phyloP scores from a whole-genome alignment of 169 alveolate species.

The Plasmodium cynomolgi region DNA sequence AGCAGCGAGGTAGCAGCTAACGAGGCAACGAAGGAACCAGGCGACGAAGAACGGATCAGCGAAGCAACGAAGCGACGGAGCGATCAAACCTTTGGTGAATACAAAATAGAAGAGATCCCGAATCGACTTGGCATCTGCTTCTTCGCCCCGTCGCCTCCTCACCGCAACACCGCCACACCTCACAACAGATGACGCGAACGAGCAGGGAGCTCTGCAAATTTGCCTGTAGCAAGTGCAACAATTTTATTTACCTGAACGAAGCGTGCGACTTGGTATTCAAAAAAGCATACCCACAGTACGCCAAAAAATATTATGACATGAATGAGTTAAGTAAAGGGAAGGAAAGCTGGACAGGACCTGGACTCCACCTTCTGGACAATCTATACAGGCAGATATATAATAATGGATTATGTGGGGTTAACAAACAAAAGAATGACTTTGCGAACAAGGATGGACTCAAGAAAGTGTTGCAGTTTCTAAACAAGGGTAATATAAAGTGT shows the following conservation, averaged over 20 bases:
- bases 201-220: constrained; percentile 28
- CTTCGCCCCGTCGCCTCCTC: neutral
- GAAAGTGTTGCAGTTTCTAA: constrained; percentile 26
- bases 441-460: constrained; percentile 43
- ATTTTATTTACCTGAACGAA: constrained; percentile 34
- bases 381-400: constrained; percentile 36
- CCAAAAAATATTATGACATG: constrained; percentile 20
- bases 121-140: neutral
- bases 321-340: constrained; percentile 6
- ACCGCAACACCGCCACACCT: neutral
- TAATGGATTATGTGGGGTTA: constrained; percentile 65
- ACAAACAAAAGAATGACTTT: constrained; percentile 61
- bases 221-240: constrained; percentile 50
- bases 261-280: constrained; percentile 51
- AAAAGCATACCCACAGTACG: constrained; percentile 15
- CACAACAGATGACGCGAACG: constrained; percentile 2
- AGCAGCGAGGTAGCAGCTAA: neutral
- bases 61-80: too few relatives aligned
- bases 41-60: too few relatives aligned
- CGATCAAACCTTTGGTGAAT: neutral
- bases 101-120: neutral
- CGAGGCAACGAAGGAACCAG: neutral
- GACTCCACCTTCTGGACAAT: constrained; percentile 7
- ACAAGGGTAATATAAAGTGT: constrained; percentile 42
- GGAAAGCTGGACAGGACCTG: neutral